Base-by-base conservation (phyloP, 768 basidiomycete species). In the Agaricus subrufescens region DNA sequence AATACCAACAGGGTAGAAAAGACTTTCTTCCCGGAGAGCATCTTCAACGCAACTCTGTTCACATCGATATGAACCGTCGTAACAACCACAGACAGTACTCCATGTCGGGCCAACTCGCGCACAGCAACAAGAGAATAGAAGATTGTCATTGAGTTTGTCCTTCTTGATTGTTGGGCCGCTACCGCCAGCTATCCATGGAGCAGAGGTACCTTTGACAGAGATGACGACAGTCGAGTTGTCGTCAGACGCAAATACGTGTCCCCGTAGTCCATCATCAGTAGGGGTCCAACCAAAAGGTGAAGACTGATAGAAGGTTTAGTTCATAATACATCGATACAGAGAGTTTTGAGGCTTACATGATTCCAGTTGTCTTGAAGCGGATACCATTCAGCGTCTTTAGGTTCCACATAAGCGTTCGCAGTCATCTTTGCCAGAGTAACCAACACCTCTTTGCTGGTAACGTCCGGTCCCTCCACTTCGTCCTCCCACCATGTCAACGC, bases 61-160 rank as follows among this genome's bases (percentile, higher is more conserved):
- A 67, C 96, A 98, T 59, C 82, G 86, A 68, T 85, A 82, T 12
- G 79, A 73, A 1, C 91, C 83, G 6, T 84, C 74, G 65, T 87
- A 88, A 69, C 96, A 98, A 48, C 82, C 87, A 67, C 96, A 98
- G 0, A 97, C 96, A 0, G 96, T 79, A 19, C 82, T 84, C 96
- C 96, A 98, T 0, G 91, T 91, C 52, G 93, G 91, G 34, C 90
- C 92, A n/a, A 98, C 91, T 6, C 89, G 80, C 2, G 94, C 95
- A 64, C 96, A 98, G 69, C 96, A 98, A 70, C 96, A 98, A 3
- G 92, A 89, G 73, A 96, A 96, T 34, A 98, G 73, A n/a, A 95
- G 73, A 65, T 96, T 98, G 64, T 98, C 95, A 71, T 98, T 98
- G 56, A 87, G 70, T 72, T 94, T 96, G 75, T 98, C 96, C 69